phyloP scores from a whole-genome alignment of 75 land plant genomes.

The Pinus tabuliformis region DNA sequence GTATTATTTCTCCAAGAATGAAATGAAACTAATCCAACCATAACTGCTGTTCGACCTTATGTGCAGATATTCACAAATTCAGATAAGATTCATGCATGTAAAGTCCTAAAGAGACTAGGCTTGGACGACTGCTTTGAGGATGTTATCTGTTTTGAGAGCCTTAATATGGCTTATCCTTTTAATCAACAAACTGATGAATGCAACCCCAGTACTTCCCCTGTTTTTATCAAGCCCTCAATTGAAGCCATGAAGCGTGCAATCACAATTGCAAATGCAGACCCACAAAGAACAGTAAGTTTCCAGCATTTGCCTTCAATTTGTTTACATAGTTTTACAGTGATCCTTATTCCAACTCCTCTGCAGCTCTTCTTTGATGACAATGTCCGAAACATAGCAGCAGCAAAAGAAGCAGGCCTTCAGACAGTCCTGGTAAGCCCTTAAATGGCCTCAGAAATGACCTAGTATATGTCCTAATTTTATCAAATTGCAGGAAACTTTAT shows the following conservation, averaged over 20 bases:
- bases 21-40: background rate
- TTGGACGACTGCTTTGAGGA: constrained; percentile 41
- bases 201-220: constrained; percentile 3
- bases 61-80: constrained; percentile 54
- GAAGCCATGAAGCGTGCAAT: constrained; percentile 38
- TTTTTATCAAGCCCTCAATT: constrained; percentile 38
- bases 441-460: background rate
- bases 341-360: background rate
- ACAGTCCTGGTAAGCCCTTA: constrained; percentile 54
- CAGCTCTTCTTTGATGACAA: constrained; percentile 77
- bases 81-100: constrained; percentile 37
- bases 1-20: background rate
- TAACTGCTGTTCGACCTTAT: background rate
- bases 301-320: background rate
- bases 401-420: constrained; percentile 54
- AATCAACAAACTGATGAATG: constrained; percentile 4
- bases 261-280: constrained; percentile 24
- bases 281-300: constrained; percentile 26
- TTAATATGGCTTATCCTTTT: constrained; percentile 17
- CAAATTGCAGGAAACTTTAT: too few species aligned
- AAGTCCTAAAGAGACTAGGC: constrained; percentile 25
- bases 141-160: constrained; percentile 49
- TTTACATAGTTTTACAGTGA: background rate
- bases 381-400: constrained; percentile 50
- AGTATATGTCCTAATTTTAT: background rate